These are phyloP conservation scores for Serendipita sp. DNA, from an alignment of 768 basidiomycete genomes.

Conservation along the genomic window DNA sequence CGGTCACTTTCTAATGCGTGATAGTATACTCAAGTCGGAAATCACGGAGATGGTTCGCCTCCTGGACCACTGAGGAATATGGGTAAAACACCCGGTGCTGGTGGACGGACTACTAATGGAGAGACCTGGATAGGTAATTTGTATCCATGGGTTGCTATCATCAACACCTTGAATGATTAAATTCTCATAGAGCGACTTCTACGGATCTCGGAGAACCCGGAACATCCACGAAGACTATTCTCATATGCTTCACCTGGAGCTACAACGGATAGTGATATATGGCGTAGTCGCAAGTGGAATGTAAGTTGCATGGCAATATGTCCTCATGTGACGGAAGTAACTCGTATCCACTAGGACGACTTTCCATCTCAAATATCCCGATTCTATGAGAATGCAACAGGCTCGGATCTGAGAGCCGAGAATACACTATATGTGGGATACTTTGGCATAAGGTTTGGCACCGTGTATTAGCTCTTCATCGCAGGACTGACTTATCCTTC, in stretches of 20 bases:
- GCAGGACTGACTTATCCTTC: neutral
- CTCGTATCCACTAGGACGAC: neutral
- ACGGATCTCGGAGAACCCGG: neutral
- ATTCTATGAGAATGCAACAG: neutral
- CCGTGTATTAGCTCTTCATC: neutral
- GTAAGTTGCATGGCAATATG: neutral
- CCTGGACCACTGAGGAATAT: neutral
- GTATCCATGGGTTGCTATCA: neutral
- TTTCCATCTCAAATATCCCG: neutral
- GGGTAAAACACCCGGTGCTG: neutral
- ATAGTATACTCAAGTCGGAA: neutral
- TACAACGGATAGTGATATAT: neutral
- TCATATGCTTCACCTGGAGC: neutral
- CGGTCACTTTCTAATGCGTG: too few relatives aligned
- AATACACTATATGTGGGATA: neutral
- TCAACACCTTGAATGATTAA: neutral
- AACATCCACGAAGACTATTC: neutral
- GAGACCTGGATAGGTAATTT: neutral
- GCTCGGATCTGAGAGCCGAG: neutral
- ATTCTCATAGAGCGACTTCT: neutral
- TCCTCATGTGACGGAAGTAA: neutral
- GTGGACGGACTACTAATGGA: neutral
- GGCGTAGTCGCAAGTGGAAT: neutral
- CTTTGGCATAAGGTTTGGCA: neutral
- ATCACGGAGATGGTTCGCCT: neutral